Base-by-base conservation (phyloP, 2,329 filamentous ascomycete genomes). In the Neofusicoccum ribis region DNA sequence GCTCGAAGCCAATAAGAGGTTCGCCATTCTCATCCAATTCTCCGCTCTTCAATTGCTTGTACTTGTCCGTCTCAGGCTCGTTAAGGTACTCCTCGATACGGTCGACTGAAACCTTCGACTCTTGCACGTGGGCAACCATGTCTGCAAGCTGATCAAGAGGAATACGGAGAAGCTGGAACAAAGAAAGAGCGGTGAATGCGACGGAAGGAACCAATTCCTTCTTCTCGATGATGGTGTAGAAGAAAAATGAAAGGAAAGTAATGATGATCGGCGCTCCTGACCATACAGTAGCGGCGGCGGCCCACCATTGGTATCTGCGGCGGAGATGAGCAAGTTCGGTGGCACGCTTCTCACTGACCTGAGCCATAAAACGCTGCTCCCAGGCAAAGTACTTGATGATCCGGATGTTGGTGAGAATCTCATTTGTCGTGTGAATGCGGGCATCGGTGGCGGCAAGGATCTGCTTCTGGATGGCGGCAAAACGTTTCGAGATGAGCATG, bases 371-470 rank as follows among this genome's bases (percentile, higher is more conserved):
- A 2, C 94, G 90, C 71, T 93, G 88, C 77, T 99, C 95, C 95
- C 95, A 99, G 0, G 95, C 94, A 76, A 99, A 99, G 78, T 95
- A 99, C 76, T 99, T 99, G 86, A 99, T 98, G 76, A 99, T 97
- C 60, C 95, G 89, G 69, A 99, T 98, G 72, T 98, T 99, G 74
- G 96, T 93, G 34, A 99, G 83, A 7, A 98, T 91, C 78, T 99
- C 95, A 76, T 99, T 99, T 5, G 95, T 99, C 4, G 93, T 90
- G 74, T 97, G 92, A 68, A 99, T 98, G 62, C 95, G 89, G 73
- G 95, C 95, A 79, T 99, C 95, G 3, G 95, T 99, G 20, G 93
- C 93, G 61, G 91, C 87, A 81, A 98, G 88, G 72, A 99, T 98
- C 69, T 88, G 87, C 80, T 96, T 96, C 75, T 97, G 95, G 2